phyloP scores from a whole-genome alignment of 805 yeast genomes.

The Middelhovenomyces tepae region DNA sequence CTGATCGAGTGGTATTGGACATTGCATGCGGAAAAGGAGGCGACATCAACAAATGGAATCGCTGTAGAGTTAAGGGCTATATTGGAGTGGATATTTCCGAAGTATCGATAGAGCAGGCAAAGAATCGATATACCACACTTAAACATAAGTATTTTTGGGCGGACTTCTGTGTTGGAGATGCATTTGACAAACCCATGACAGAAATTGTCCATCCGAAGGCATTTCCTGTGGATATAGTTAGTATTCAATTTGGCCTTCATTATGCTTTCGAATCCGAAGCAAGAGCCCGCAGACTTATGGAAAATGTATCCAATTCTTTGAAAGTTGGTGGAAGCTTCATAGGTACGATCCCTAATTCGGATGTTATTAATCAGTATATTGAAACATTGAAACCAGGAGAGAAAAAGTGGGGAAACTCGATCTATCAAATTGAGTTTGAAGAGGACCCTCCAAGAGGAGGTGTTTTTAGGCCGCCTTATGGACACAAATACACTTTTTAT shows the following conservation, averaged over 20 bases:
- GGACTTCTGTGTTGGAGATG: conserved; percentile 87
- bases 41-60: conserved; percentile 82
- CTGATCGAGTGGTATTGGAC: conserved; percentile 59
- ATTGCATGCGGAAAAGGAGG: conserved; percentile 98
- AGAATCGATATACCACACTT: conserved; percentile 57
- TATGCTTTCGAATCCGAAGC: conserved; percentile 87
- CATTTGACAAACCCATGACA: conserved; percentile 65
- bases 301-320: conserved; percentile 67
- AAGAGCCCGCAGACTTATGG: conserved; percentile 62
- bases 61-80: conserved; percentile 61
- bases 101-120: conserved; percentile 78
- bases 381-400: conserved; percentile 29
- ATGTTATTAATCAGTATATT: conserved; percentile 63
- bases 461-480: conserved; percentile 65
- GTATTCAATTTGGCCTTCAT: conserved; percentile 88
- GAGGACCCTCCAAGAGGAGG: conserved; percentile 69
- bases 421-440: conserved; percentile 77
- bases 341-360: conserved; percentile 92
- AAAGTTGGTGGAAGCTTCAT: conserved; percentile 79
- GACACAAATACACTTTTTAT: conserved; percentile 74
- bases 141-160: conserved; percentile 56
- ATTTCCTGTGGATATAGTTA: conserved; percentile 80
- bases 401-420: conserved; percentile 72
- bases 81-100: conserved; percentile 91
- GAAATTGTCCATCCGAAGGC: conserved; percentile 62